Base-by-base conservation (phyloP, 139 green algal species). In the Desmodesmus armatus region DNA sequence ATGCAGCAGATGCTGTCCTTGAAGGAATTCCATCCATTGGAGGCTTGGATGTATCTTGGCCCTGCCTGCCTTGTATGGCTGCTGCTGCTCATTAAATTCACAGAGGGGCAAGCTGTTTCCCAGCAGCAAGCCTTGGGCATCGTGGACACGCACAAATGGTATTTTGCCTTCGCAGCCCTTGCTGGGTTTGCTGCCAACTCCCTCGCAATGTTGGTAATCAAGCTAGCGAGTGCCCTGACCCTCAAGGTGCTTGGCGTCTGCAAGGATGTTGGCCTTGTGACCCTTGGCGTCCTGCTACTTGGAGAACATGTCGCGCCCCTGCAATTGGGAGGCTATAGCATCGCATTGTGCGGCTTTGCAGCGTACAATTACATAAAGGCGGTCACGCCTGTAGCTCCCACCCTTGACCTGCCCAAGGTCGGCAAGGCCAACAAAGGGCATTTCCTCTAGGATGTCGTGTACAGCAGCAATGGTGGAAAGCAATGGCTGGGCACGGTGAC, bases 191-290 rank as follows among this genome's bases (percentile, higher is more conserved):
- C 58, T 15, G 37, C 74, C 19, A 83, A 83, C 13, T 23, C 33
- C 2, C 25, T 71, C 7, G 55, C 77, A 3, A 73, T 83, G 39
- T n/a, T 25, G 27, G 77, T 83, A 5, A 71, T 83, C 23, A 74
- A 53, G 19, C 55, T 75, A 0, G 58, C 77, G 5, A 63, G 37
- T 15, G 77, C 77, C 23, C 77, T 83, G 7, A 73, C 77, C 19
- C 60, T 83, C 25, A 83, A 83, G 40, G 77, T 83, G 40, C 77
- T 83, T 17, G 77, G 53, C 0, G 60, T 83, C 27, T 83, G 77
- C 77, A 83, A 83, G 41, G 77, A 83, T 39, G 37, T 83, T 4
- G 77, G 77, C 3, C n/a, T 83, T 3, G 60, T 83, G 23, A 37
- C 25, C 7, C 58, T 60, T 5, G 37, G 77, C 13, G 55, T 37